Conservation (phyloP, 805 yeast species). For the Candida silvicultrix region DNA sequence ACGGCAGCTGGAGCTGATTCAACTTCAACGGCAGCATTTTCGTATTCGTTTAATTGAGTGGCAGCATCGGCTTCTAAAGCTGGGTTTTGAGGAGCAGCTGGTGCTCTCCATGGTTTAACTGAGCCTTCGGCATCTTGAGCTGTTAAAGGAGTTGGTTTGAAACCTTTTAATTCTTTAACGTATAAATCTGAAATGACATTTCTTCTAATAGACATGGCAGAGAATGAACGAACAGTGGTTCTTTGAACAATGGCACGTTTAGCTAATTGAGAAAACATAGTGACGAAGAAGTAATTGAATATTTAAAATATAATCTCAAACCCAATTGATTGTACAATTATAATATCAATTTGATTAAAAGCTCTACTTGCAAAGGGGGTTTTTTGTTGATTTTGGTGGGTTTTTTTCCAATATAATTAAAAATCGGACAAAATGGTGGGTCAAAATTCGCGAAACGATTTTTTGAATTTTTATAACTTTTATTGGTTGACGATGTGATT, state of each 20-base stretch:
- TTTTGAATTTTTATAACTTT: conserved; percentile 1
- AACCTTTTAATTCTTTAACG: conserved; percentile 78
- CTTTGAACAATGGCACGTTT: conserved; percentile 19
- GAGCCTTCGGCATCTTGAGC: conserved; percentile 71
- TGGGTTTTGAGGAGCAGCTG: conserved; percentile 74
- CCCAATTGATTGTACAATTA: neutral
- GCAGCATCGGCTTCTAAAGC: conserved; percentile 62
- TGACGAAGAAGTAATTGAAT: neutral
- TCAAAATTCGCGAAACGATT: neutral
- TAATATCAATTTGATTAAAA: no score
- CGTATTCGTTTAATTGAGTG: conserved; percentile 62
- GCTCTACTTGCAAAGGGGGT: neutral
- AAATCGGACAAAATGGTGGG: neutral
- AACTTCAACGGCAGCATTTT: conserved; percentile 69
- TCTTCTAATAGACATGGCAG: conserved; percentile 27
- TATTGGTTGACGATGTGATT: neutral
- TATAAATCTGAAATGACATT: conserved; percentile 80
- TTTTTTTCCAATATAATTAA: neutral
- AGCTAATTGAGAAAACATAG: conserved; percentile 18
- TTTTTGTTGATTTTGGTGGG: neutral
- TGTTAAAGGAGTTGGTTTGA: conserved; percentile 75
- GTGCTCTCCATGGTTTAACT: conserved; percentile 79
- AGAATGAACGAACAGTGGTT: conserved; percentile 28
- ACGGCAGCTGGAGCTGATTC: conserved; percentile 44
- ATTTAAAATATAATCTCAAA: neutral